Conservation (phyloP, 768 basidiomycete species). For the Russula vinacea region DNA sequence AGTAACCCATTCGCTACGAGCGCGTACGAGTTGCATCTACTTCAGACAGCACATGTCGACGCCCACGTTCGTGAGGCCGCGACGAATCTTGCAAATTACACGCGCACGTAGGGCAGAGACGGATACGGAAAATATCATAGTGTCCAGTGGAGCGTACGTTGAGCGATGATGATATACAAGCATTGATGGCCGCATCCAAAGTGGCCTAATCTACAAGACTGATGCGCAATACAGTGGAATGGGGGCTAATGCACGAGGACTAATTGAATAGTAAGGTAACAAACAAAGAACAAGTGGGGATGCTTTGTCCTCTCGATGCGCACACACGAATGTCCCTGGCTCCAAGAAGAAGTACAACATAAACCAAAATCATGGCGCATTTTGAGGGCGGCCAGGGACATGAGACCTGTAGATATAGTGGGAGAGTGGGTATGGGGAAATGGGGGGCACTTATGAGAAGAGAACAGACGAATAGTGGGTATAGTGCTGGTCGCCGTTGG, state of each 20-base stretch:
- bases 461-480: conserved; percentile 28
- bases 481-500: conserved; percentile 21
- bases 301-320: conserved; percentile 19
- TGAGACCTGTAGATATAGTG: conserved; percentile 14
- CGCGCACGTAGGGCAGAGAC: conserved; percentile 35
- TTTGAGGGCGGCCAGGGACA: conserved; percentile 12
- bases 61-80: conserved; percentile 66
- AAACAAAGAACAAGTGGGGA: conserved; percentile 4
- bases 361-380: conserved; percentile 12
- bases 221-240: conserved; percentile 21
- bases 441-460: conserved; percentile 20
- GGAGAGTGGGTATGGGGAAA: conserved; percentile 15
- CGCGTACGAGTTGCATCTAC: conserved; percentile 78
- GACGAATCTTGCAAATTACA: conserved; percentile 48
- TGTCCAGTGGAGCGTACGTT: conserved; percentile 11
- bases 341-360: conserved; percentile 27
- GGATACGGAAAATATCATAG: not conserved
- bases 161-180: conserved; percentile 27
- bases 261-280: conserved; percentile 26
- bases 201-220: conserved; percentile 26
- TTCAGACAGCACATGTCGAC: conserved; percentile 62
- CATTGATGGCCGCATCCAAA: conserved; percentile 4
- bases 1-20: conserved; percentile 78
- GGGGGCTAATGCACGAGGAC: conserved; percentile 5
- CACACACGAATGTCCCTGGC: conserved; percentile 22